phyloP scores from a whole-genome alignment of 495 filamentous ascomycete species.

The Copromyces sp. region DNA sequence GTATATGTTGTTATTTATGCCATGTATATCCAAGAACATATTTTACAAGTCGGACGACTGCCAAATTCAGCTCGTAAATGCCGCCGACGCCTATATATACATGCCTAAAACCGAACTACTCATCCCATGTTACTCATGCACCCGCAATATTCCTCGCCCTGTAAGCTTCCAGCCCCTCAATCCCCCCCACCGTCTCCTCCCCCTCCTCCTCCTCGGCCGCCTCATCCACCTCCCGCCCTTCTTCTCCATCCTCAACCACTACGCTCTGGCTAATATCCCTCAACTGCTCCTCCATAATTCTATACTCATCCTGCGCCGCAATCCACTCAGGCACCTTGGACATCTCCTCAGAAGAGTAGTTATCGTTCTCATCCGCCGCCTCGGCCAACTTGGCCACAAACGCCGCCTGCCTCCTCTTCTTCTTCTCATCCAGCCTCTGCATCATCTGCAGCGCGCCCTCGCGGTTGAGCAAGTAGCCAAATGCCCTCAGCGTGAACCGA shows the following conservation, averaged over 20 bases:
- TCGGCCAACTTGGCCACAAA: not conserved
- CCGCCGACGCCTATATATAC: not conserved
- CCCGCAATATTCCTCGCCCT: not conserved
- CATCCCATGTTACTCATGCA: not conserved
- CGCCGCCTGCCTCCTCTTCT: not conserved
- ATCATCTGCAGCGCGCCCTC: constrained; percentile 8
- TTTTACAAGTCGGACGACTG: not conserved
- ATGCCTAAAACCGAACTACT: not conserved
- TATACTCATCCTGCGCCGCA: not conserved
- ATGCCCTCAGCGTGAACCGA: constrained; percentile 24
- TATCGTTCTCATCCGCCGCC: not conserved
- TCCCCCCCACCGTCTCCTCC: not conserved
- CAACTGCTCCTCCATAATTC: not conserved
- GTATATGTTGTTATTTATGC: not conserved
- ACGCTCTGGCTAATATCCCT: not conserved
- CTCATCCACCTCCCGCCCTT: not conserved
- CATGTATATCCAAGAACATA: not conserved
- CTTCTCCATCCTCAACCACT: not conserved
- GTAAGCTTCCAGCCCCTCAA: not conserved
- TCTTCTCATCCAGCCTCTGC: constrained; percentile 9
- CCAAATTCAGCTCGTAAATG: not conserved
- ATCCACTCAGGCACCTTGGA: not conserved
- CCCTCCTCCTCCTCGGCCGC: not conserved
- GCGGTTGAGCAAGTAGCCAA: constrained; percentile 14
- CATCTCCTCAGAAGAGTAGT: not conserved